Evolutionary conservation across 2,329 filamentous ascomycete species (phyloP), one percentile per base, ranked within the genome.

Genomic region (Pseudocercospora vitis): DNA sequence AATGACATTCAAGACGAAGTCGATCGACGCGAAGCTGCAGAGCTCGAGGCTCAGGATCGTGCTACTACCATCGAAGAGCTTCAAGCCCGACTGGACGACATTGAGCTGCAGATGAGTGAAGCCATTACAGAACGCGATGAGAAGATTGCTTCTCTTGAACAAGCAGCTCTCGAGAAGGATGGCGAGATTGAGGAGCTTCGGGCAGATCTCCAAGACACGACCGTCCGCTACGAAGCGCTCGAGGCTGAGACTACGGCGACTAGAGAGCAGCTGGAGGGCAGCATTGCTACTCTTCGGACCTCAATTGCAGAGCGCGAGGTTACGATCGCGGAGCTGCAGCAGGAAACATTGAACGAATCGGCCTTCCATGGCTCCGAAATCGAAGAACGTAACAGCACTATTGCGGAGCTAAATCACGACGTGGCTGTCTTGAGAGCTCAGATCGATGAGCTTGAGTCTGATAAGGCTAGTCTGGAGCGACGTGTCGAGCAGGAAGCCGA

Each of bases 1-100:
- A 56, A 64, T 4, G 70, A 72, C 33, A 70, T 78, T 16, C 65
- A 67, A 9, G 59, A 59, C 1, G 75, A 78, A 59, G 65, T 68
- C 11, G 62, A 67, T 14, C 66, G 67, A 16, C 71, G 73, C n/a
- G 66, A 72, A 48, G 57, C 55, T 9, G 71, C 70, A 1, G 73
- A 77, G 53, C 63, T 67, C 3, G 60, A 70, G 5, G 63, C 70
- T 19, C 61, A 64, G n/a, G 59, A 69, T 23, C 65, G 71, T 40
- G 66, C 70, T 23, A 62, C 61, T 31, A 65, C 68, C 3, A 70
- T 75, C 37, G 54, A 63, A 7, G 60, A 71, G 12, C 61, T 76
- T 2, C 61, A 74, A 50, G 49, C 60, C 2, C 65, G 72, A 40
- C 66, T 77, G 4, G 59, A 62, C 1, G 65, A 71, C 7, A 31